Evolutionary conservation across 768 basidiomycete genomes (phyloP).

Genomic region (Punctularia strigosozonata): DNA sequence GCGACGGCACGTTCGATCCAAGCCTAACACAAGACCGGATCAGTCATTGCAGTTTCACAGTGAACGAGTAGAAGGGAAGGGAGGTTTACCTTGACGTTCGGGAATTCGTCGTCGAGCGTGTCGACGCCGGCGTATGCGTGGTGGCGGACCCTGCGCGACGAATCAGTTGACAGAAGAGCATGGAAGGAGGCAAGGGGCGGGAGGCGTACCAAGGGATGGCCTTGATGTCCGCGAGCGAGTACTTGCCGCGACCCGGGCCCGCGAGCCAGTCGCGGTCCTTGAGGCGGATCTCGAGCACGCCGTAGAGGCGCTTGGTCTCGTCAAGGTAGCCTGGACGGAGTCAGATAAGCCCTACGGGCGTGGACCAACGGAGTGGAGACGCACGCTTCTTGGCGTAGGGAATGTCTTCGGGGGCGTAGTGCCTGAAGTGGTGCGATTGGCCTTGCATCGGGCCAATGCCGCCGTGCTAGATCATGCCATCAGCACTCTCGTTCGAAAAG

Average conservation of each 20-base stretch:
- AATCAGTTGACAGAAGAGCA: background rate
- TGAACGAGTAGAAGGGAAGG: no score
- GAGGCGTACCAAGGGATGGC: slow-evolving; percentile 42
- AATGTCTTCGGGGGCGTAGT: slow-evolving; percentile 53
- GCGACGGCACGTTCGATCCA: slow-evolving; percentile 30
- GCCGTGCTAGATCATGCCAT: slow-evolving; percentile 40
- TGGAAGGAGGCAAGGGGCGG: background rate
- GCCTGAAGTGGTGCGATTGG: slow-evolving; percentile 63
- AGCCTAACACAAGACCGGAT: slow-evolving; percentile 13
- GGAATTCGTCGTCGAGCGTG: slow-evolving; percentile 50
- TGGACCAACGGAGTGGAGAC: slow-evolving; percentile 7
- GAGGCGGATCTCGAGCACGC: slow-evolving; percentile 76
- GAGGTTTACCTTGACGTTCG: slow-evolving; percentile 48
- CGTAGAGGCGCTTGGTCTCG: slow-evolving; percentile 74
- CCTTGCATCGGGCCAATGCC: slow-evolving; percentile 87
- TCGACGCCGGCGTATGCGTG: slow-evolving; percentile 39
- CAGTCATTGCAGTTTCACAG: background rate
- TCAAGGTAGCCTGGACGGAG: slow-evolving; percentile 51
- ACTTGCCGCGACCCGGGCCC: slow-evolving; percentile 59
- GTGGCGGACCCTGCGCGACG: slow-evolving; percentile 37
- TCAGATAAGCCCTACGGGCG: slow-evolving; percentile 5
- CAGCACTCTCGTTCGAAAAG: background rate
- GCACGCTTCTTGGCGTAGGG: slow-evolving; percentile 57
- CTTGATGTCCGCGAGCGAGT: slow-evolving; percentile 66
- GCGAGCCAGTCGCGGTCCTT: slow-evolving; percentile 65